phyloP scores from a whole-genome alignment of 768 basidiomycete genomes.

The Russula sp. region DNA sequence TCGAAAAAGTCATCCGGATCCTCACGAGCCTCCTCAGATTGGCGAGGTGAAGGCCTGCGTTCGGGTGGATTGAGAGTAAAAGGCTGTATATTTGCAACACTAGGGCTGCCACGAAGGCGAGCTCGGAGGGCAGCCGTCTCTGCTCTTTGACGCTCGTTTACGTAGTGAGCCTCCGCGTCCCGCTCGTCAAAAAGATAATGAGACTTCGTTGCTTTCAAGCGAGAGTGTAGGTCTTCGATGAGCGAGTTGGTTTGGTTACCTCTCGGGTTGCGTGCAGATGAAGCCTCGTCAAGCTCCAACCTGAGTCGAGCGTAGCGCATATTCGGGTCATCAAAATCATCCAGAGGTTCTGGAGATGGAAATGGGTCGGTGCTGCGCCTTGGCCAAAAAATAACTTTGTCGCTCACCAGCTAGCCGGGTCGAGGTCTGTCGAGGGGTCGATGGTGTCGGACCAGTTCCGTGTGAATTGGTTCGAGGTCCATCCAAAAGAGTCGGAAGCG shows the following conservation, averaged over 20 bases:
- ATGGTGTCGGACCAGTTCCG: neutral
- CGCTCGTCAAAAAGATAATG: slow-evolving; percentile 67
- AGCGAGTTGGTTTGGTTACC: slow-evolving; percentile 27
- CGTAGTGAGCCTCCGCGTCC: slow-evolving; percentile 56
- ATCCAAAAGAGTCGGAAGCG: neutral
- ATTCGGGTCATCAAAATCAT: slow-evolving; percentile 41
- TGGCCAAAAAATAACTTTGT: neutral
- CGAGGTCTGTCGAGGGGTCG: neutral
- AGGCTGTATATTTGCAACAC: neutral
- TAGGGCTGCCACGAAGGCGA: slow-evolving; percentile 30
- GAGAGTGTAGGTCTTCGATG: slow-evolving; percentile 37
- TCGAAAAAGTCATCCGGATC: slow-evolving; percentile 42
- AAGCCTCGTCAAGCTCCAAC: slow-evolving; percentile 44
- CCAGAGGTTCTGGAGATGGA: slow-evolving; percentile 1
- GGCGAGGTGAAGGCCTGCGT: slow-evolving; percentile 3
- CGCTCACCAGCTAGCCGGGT: slow-evolving; percentile 3
- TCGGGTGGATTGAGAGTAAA: neutral
- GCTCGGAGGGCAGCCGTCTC: slow-evolving; percentile 40
- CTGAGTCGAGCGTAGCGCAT: slow-evolving; percentile 56
- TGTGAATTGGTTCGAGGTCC: neutral
- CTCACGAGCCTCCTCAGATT: slow-evolving; percentile 11
- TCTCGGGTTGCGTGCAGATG: slow-evolving; percentile 26
- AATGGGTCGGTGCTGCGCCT: neutral
- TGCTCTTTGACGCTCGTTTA: slow-evolving; percentile 43
- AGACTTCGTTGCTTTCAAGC: slow-evolving; percentile 39